These are phyloP conservation scores for Penicillium sp. DNA, from an alignment of 2,329 filamentous ascomycete species.

Conservation along the genomic window DNA sequence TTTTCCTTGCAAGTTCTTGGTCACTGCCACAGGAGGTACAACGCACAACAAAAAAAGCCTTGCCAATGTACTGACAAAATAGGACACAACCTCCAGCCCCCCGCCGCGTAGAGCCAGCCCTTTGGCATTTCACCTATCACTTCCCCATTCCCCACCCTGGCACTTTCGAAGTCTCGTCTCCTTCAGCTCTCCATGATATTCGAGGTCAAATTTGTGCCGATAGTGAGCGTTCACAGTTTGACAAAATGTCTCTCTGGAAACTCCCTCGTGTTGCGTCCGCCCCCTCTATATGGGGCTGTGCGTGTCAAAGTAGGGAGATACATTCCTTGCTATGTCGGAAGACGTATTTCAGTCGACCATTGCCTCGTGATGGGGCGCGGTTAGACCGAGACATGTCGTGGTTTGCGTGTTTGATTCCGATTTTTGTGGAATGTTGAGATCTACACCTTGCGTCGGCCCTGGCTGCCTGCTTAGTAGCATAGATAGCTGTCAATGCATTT, in stretches of 20 bases:
- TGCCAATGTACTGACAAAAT: constrained; percentile 10
- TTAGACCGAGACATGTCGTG: background rate
- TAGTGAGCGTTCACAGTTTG: constrained; percentile 39
- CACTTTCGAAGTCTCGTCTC: constrained; percentile 54
- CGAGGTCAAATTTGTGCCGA: constrained; percentile 55
- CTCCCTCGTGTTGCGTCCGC: constrained; percentile 54
- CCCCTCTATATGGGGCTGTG: constrained; percentile 43
- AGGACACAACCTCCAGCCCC: constrained; percentile 2
- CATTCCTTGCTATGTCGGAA: constrained; percentile 36
- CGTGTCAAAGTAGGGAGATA: constrained; percentile 55
- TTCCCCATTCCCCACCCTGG: constrained; percentile 26
- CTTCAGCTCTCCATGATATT: constrained; percentile 49
- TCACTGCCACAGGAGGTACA: background rate
- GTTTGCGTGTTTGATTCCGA: background rate
- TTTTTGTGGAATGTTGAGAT: constrained; percentile 16
- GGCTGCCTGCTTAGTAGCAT: background rate
- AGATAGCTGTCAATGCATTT: background rate
- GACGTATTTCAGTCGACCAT: background rate
- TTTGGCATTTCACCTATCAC: background rate
- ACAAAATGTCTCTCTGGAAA: constrained; percentile 34
- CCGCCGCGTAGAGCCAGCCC: background rate
- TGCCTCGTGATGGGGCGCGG: background rate
- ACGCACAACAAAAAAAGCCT: background rate
- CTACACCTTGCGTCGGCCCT: background rate
- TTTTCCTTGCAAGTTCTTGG: background rate